Conservation (phyloP, 306 rosid species). For the Abrus pulchellus region DNA sequence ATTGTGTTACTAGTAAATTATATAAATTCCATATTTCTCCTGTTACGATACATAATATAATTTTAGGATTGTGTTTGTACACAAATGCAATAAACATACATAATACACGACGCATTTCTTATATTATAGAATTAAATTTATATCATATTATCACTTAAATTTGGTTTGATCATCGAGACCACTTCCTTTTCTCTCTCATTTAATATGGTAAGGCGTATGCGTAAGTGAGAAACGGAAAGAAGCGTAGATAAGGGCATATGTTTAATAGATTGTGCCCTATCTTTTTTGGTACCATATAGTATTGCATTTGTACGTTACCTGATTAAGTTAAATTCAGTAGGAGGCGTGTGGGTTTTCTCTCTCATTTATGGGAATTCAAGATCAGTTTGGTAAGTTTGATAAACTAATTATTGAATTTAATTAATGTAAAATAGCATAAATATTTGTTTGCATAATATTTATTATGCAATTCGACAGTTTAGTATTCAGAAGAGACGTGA, state of each 20-base stretch:
- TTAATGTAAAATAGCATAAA: too few species aligned
- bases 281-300: too few species aligned
- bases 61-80: too few species aligned
- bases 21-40: too few species aligned
- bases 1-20: too few species aligned
- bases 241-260: neutral
- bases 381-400: too few species aligned
- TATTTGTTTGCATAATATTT: too few species aligned
- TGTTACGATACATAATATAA: too few species aligned
- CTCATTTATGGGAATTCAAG: neutral
- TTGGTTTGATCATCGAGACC: neutral
- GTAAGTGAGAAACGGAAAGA: neutral
- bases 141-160: too few species aligned
- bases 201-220: neutral
- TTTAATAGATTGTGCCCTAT: too few species aligned
- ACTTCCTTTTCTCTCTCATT: neutral
- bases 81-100: neutral
- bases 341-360: neutral
- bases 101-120: neutral
- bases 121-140: too few species aligned
- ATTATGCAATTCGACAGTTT: neutral
- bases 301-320: neutral
- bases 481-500: conserved; percentile 9
- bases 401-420: too few species aligned
- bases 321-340: neutral